Evolutionary conservation across 768 basidiomycete species (phyloP).

Genomic region (Rossbeevera mucosa): DNA sequence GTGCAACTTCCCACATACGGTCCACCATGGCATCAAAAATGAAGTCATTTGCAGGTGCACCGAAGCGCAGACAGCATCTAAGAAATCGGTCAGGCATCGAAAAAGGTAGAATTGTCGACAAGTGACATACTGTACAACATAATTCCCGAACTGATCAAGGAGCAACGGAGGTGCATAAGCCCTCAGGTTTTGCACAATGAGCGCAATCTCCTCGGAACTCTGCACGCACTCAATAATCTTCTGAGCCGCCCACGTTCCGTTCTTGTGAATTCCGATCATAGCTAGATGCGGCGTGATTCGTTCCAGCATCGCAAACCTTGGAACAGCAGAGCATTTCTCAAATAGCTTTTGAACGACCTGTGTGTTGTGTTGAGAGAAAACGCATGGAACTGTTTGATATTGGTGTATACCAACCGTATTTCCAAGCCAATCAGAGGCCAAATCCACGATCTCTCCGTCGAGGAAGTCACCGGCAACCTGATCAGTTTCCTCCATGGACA

Average conservation of each 20-base stretch:
- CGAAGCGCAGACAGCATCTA: conserved; percentile 89
- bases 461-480: conserved; percentile 86
- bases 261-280: conserved; percentile 98
- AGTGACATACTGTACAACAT: conserved; percentile 78
- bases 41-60: conserved; percentile 86
- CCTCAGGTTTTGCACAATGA: conserved; percentile 82
- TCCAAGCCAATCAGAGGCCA: conserved; percentile 97
- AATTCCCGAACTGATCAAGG: conserved; percentile 91
- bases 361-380: conserved; percentile 5
- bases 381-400: background rate
- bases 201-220: conserved; percentile 76
- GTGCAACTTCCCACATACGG: conserved; percentile 97
- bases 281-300: conserved; percentile 91
- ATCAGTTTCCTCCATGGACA: conserved; percentile 83
- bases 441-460: conserved; percentile 90
- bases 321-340: conserved; percentile 74
- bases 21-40: conserved; percentile 98
- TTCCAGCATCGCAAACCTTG: conserved; percentile 88
- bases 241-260: conserved; percentile 99
- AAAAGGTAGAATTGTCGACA: background rate
- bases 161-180: conserved; percentile 92
- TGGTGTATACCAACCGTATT: conserved; percentile 55
- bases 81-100: conserved; percentile 6
- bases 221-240: conserved; percentile 97
- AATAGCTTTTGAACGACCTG: conserved; percentile 97